Evolutionary conservation across 306 rosid species (phyloP), one percentile per base, ranked within the genome.

Genomic region (Cucurbita argyrosperma): DNA sequence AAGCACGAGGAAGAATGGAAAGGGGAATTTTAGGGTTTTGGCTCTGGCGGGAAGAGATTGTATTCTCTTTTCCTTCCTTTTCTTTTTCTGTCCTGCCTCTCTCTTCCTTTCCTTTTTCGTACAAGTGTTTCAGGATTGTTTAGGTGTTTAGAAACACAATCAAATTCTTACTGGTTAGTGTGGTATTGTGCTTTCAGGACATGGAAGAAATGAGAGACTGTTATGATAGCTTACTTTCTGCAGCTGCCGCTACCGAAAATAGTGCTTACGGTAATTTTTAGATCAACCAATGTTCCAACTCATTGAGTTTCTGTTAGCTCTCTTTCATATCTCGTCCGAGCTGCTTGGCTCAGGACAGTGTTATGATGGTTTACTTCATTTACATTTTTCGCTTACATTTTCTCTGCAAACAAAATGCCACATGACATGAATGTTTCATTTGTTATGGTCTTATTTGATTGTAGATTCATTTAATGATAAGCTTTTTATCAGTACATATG

Each of bases 221-320:
- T 83, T 93, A 93, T 43, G 98, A 90, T 74, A 80, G 90, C 86
- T 86, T 93, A 76, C 96, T 90, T 79, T 86, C 98, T 53, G 93
- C 98, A 5, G 96, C 98, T 10, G 98, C 96, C 5, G 98, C 98
- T 42, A 93, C 98, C 10, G 87, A 91, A 70, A 93, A 90, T 80
- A 88, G 98, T 72, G 96, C 98, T 76, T 93, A 87, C 54, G 98
- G 98, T 91, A 83, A 72, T n/a, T 64, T 56, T 8, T 70, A 14
- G 30, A 70, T 50, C 45, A 30, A 70, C 15, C 21, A 50, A 30
- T 50, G 6, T 50, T 70, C 59, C 16, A 30, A 70, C 21, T 13
- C 7, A 50, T 30, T 8, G 10, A 70, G 15, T 30, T 49, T 70
- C 58, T 14, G 74, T 70, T 30, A 70, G 8, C 74, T 15, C 42